Percentiles rank a stretch among this genome's conserved stretches.
Evolutionary conservation across 2,329 filamentous ascomycete species (phyloP).

Genomic region (Fusarium equiseti): DNA sequence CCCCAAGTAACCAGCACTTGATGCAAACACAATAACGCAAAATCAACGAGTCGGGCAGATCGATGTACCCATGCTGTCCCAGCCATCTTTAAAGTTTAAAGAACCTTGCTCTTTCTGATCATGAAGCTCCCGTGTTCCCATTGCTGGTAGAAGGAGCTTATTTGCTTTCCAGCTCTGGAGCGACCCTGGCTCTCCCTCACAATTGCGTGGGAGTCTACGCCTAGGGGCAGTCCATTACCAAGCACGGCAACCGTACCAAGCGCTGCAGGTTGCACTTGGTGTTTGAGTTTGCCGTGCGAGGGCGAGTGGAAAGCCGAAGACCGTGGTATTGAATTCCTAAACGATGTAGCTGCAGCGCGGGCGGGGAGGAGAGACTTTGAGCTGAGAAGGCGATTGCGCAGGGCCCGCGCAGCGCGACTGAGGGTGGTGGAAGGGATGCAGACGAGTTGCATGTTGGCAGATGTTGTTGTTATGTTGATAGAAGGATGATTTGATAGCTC

Average conservation of each 20-base stretch:
- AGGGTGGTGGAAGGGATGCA: slow-evolving; percentile 40
- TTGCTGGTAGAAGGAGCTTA: slow-evolving; percentile 42
- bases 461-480: background rate
- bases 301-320: slow-evolving; percentile 31
- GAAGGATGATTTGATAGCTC: background rate
- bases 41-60: slow-evolving; percentile 14
- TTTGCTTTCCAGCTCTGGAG: slow-evolving; percentile 37
- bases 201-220: slow-evolving; percentile 22
- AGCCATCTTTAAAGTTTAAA: background rate
- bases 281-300: slow-evolving; percentile 40
- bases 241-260: slow-evolving; percentile 44
- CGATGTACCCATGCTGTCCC: background rate
- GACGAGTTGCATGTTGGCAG: slow-evolving; percentile 40
- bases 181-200: slow-evolving; percentile 34
- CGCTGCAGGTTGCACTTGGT: slow-evolving; percentile 39
- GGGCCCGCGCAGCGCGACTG: slow-evolving; percentile 33
- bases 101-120: slow-evolving; percentile 27
- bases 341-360: slow-evolving; percentile 40
- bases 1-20: slow-evolving; percentile 3
- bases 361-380: slow-evolving; percentile 38
- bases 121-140: slow-evolving; percentile 38
- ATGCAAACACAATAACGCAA: slow-evolving; percentile 9
- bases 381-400: slow-evolving; percentile 42
- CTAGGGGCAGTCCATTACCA: slow-evolving; percentile 30
- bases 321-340: slow-evolving; percentile 43